Base-by-base conservation (phyloP, 306 rosid species). In the Gynostemma pentaphyllum region DNA sequence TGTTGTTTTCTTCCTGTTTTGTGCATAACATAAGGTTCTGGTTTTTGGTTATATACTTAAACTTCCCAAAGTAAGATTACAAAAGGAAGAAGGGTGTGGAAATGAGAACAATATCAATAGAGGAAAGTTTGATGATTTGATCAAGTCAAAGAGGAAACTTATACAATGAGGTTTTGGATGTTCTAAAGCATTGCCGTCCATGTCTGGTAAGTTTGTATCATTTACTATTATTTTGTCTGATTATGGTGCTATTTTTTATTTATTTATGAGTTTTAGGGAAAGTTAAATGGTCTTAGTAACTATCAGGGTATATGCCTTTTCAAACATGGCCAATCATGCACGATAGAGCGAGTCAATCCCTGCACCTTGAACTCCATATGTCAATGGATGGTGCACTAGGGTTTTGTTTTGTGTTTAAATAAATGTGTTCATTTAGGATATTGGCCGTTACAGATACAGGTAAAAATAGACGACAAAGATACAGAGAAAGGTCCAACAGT, bases 101-200 rank as follows among this genome's bases (percentile, higher is more conserved):
- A 26, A 57, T 16, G 0, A 57, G 45, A 21, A 32, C 64, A 59
- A 32, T 54, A 54, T n/a, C n/a, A n/a, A n/a, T n/a, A n/a, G n/a
- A n/a, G n/a, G n/a, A 55, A 55, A 55, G n/a, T 56, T 18, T 36
- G 27, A 18, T 28, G 44, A 32, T 56, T 32, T 18, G 64, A 56
- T 56, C 45, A 56, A 18, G 64, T 56, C 64, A 18, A 56, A 50
- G 34, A 22, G 13, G 41, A 45, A 54, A 13, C n/a, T n/a, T n/a
- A n/a, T n/a, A n/a, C n/a, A n/a, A n/a, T n/a, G n/a, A n/a, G n/a
- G n/a, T n/a, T n/a, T n/a, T n/a, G n/a, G n/a, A n/a, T n/a, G n/a
- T n/a, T n/a, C n/a, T n/a, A 13, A 16, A 40, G 52, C 23, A 34
- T 65, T 16, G 80, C 80, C 62, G 56, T 72, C 32, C 63, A 8